Conservation (phyloP, 129 eudicot genomes). For the Calendula officinalis region DNA sequence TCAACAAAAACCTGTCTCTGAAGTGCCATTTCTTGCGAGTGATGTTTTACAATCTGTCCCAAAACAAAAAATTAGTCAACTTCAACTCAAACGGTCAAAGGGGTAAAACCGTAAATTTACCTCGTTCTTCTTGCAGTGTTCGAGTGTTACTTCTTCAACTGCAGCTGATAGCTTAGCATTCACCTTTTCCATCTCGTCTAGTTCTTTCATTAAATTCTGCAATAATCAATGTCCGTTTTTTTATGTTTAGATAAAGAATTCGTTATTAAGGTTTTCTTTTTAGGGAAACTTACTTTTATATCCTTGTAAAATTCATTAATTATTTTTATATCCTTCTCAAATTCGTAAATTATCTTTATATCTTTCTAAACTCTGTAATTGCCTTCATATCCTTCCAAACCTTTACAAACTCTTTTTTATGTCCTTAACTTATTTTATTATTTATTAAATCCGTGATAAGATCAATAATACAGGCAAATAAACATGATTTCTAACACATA, state of each 20-base stretch:
- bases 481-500: too few species aligned
- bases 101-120: conserved; percentile 27
- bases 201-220: conserved; percentile 80
- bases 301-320: too few species aligned
- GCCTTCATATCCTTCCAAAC: too few species aligned
- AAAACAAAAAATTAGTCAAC: background rate
- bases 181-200: conserved; percentile 87
- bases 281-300: too few species aligned
- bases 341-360: too few species aligned
- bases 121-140: conserved; percentile 95
- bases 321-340: too few species aligned
- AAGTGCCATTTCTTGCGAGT: conserved; percentile 82
- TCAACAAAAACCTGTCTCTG: conserved; percentile 94
- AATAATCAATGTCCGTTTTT: conserved; percentile 4
- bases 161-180: conserved; percentile 83
- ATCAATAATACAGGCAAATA: too few species aligned
- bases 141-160: conserved; percentile 90
- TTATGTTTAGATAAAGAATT: background rate
- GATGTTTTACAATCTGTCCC: conserved; percentile 84
- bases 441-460: too few species aligned
- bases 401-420: too few species aligned
- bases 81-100: background rate
- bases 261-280: too few species aligned
- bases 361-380: too few species aligned
- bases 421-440: too few species aligned